Conservation (phyloP, 768 basidiomycete species). For the Rubroboletus pulcherrimus region DNA sequence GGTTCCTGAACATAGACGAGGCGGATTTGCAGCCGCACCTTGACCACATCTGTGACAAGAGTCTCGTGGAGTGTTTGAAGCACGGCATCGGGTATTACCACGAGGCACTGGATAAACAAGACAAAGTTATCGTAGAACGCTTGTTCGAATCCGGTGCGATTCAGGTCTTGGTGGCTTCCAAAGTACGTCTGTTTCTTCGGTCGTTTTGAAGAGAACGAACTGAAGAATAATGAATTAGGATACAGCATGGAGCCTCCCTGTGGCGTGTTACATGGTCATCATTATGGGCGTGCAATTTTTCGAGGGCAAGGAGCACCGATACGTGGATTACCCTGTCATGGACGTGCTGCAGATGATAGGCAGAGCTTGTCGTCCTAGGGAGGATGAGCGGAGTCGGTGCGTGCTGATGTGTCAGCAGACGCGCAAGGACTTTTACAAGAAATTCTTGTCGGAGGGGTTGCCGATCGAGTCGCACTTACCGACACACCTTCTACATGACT, state of each 20-base stretch:
- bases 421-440: constrained; percentile 98
- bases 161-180: constrained; percentile 90
- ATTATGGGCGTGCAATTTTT: constrained; percentile 99
- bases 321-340: constrained; percentile 97
- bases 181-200: constrained; percentile 46
- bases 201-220: not conserved
- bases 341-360: constrained; percentile 99
- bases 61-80: constrained; percentile 74
- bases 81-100: constrained; percentile 96
- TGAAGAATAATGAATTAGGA: constrained; percentile 48
- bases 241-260: constrained; percentile 92
- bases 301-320: constrained; percentile 97
- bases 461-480: constrained; percentile 96
- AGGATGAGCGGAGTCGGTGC: constrained; percentile 89
- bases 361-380: constrained; percentile 85
- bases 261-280: constrained; percentile 95
- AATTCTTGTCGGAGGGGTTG: constrained; percentile 94
- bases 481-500: constrained; percentile 88
- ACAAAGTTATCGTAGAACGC: constrained; percentile 90
- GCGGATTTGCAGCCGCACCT: constrained; percentile 84
- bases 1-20: constrained; percentile 86
- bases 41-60: constrained; percentile 75
- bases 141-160: constrained; percentile 93
- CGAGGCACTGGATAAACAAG: constrained; percentile 87
- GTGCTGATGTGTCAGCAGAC: constrained; percentile 98